Evolutionary conservation across 2,329 filamentous ascomycete genomes (phyloP), one percentile per base, ranked within the genome.

Genomic region (Ophiocordyceps polyrhachis-furcata): DNA sequence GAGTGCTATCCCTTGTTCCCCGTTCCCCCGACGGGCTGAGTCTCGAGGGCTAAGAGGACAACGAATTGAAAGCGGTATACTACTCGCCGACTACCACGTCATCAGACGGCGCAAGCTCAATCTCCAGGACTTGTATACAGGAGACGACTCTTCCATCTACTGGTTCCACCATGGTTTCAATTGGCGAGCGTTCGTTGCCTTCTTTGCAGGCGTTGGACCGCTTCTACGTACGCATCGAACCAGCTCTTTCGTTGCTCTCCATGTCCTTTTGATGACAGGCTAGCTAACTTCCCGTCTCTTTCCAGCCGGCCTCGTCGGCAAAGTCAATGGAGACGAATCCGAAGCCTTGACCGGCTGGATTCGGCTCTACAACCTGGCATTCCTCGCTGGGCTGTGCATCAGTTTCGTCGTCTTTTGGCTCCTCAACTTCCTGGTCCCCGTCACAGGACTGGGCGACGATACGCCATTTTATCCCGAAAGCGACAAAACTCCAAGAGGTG

Each of bases 91-190:
- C 42, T 59, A 57, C 45, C 53, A 53, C 23, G 12, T 56, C 13
- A 40, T 58, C 31, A 59, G 63, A 19, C 53, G 55, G 8, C 56
- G 58, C 43, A 58, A 58, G 44, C 53, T 65, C 42, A 58, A 62
- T 47, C 50, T 65, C 23, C 58, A 56, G 12, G 60, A 63, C 40
- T 47, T 66, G 11, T 66, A 66, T 48, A 40, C 48, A 32, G 49
- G 50, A 43, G 50, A 53, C 9, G 50, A 49, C 5, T 52, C 59
- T 17, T 60, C 58, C 2, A 59, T 60, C 13, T 67, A 66, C 48
- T 63, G 59, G 53, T 64, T 59, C 49, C 44, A 49, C 2, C 46
- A 53, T 14, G 62, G 62, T 14, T 45, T 59, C 42, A 63, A 64
- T 48, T 62, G 57, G 58, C 54, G 62, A 20, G 60, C 58, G 1